Percentiles rank a stretch among this genome's conserved stretches.
phyloP scores from a whole-genome alignment of 2,329 filamentous ascomycete species.

The Fusarium circinatum region DNA sequence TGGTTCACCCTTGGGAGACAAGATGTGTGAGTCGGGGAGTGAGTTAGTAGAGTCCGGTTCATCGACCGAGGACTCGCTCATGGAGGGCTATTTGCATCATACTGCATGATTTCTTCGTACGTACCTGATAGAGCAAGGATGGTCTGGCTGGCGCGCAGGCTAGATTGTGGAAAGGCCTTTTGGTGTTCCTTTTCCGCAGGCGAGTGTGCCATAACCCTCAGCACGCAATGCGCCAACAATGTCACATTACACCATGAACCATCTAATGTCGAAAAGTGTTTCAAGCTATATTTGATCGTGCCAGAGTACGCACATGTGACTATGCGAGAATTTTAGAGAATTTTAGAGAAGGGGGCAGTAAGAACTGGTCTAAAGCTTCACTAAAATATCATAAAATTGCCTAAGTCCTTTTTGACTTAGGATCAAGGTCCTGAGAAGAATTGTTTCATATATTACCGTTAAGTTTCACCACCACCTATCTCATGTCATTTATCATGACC shows the following conservation, averaged over 20 bases:
- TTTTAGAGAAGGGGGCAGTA: no score
- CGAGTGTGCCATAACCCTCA: slow-evolving; percentile 36
- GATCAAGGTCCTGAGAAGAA: no score
- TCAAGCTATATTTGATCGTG: slow-evolving; percentile 8
- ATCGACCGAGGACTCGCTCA: slow-evolving; percentile 37
- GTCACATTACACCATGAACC: slow-evolving; percentile 37
- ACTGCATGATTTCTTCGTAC: slow-evolving; percentile 45
- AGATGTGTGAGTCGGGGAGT: slow-evolving; percentile 29
- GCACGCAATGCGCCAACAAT: slow-evolving; percentile 41
- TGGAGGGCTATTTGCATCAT: slow-evolving; percentile 45
- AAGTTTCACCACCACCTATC: neutral
- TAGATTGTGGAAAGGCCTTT: slow-evolving; percentile 41
- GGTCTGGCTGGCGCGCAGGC: slow-evolving; percentile 44
- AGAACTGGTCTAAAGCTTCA: no score
- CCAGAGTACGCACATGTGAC: slow-evolving; percentile 4
- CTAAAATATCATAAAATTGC: no score
- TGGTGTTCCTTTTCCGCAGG: slow-evolving; percentile 31
- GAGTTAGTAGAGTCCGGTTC: slow-evolving; percentile 37
- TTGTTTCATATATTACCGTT: neutral
- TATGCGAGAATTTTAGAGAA: neutral
- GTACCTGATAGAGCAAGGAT: slow-evolving; percentile 49
- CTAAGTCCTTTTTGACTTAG: fast-evolving
- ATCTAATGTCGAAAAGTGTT: slow-evolving; percentile 37
- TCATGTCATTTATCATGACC: neutral
- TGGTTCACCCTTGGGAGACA: slow-evolving; percentile 10